Percentiles rank a stretch among this genome's conserved stretches.
Conservation (phyloP, 2,329 filamentous ascomycete genomes). For the Zasmidium citrigriseum region DNA sequence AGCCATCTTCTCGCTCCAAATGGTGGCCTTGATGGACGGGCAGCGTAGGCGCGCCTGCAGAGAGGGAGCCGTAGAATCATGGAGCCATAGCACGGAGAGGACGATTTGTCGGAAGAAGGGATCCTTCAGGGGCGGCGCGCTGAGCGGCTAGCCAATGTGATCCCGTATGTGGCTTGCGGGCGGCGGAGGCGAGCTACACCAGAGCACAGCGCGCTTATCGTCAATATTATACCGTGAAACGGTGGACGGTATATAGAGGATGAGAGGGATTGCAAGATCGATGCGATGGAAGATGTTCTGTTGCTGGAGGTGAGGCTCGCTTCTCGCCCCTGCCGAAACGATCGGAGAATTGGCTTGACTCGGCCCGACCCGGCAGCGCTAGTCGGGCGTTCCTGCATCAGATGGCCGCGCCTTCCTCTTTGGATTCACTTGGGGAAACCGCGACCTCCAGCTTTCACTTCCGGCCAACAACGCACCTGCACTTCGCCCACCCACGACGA, state of each 20-base stretch:
- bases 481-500: conserved; percentile 1
- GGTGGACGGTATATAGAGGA: background rate
- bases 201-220: background rate
- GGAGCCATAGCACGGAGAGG: conserved; percentile 21
- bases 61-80: conserved; percentile 30
- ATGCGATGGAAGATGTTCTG: background rate
- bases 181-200: background rate
- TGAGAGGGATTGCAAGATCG: background rate
- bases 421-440: background rate
- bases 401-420: conserved; percentile 5
- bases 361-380: background rate
- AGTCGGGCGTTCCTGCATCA: conserved; percentile 11
- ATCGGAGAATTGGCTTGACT: background rate
- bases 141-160: background rate
- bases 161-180: background rate
- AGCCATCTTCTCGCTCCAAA: conserved; percentile 24
- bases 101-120: conserved; percentile 11
- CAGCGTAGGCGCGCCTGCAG: conserved; percentile 23
- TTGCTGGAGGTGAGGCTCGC: background rate
- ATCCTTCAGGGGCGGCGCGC: conserved; percentile 5
- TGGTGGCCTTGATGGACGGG: conserved; percentile 8
- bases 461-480: background rate
- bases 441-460: conserved; percentile 5
- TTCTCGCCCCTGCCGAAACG: background rate
- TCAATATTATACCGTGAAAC: background rate